phyloP scores from a whole-genome alignment of 228 moss, liverwort and hornwort genomes.

The Sphagnum fallax region DNA sequence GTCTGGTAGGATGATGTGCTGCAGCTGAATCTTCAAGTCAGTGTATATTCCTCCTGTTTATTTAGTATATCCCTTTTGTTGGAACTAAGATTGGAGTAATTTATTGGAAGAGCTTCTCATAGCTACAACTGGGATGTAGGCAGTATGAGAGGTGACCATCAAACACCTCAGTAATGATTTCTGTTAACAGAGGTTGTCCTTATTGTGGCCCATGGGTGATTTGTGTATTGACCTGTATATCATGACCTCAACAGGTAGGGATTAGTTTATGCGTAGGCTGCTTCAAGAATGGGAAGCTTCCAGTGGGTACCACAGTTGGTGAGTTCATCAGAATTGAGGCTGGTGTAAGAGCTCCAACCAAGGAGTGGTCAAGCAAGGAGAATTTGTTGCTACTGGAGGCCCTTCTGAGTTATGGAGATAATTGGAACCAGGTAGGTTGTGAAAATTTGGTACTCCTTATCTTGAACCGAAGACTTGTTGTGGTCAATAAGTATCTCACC shows the following conservation, averaged over 20 bases:
- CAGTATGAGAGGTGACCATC: no score
- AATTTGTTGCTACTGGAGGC: slow-evolving; percentile 81
- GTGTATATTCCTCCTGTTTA: background rate
- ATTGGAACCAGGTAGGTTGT: slow-evolving; percentile 58
- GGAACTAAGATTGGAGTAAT: no score
- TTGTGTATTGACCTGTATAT: background rate
- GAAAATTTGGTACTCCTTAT: no score
- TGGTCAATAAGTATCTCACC: no score
- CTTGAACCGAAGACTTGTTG: no score
- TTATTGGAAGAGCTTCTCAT: no score
- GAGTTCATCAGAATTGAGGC: slow-evolving; percentile 48
- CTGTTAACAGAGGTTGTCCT: no score
- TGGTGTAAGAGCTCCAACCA: slow-evolving; percentile 20
- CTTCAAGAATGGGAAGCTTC: slow-evolving; percentile 65
- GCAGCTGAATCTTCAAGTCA: background rate
- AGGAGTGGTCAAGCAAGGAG: slow-evolving; percentile 85
- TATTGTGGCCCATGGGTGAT: no score
- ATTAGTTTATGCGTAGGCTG: slow-evolving; percentile 66
- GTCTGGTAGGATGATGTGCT: slow-evolving; percentile 2
- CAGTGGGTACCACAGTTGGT: slow-evolving; percentile 38
- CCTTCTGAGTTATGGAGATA: slow-evolving; percentile 76
- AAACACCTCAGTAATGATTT: no score
- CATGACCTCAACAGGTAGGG: slow-evolving; percentile 48
- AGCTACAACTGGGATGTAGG: no score
- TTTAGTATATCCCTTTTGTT: background rate